These are phyloP conservation scores for Trypanosoma lewisi DNA, from an alignment of 208 protist species.

Conservation along the genomic window DNA sequence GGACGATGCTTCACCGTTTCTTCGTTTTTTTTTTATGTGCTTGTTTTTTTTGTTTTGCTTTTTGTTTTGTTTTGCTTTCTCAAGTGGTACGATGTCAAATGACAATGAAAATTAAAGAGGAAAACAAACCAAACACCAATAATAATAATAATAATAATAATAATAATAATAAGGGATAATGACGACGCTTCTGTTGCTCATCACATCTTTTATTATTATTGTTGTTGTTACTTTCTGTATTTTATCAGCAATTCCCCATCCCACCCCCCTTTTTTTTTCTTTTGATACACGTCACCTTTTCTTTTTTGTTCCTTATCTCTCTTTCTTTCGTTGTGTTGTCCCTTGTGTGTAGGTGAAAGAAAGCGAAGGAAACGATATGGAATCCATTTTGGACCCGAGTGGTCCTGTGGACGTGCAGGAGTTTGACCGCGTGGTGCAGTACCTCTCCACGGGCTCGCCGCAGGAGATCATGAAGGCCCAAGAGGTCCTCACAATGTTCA, in stretches of 20 bases:
- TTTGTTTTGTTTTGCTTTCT: too few species aligned
- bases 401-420: conserved; percentile 64
- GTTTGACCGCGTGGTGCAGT: conserved; percentile 66
- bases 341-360: conserved; percentile 10
- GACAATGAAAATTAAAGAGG: neutral
- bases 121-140: conserved; percentile 3
- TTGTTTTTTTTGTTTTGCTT: conserved; percentile 2
- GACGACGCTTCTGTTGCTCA: neutral
- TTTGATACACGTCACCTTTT: neutral
- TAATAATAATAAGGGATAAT: neutral
- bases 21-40: too few species aligned
- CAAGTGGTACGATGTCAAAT: too few species aligned
- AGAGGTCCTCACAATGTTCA: conserved; percentile 87
- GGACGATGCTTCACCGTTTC: too few species aligned
- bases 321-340: conserved; percentile 6
- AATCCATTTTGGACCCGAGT: conserved; percentile 66
- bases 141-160: neutral
- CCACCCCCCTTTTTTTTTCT: neutral
- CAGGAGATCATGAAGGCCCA: conserved; percentile 76
- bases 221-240: too few species aligned
- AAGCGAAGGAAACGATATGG: conserved; percentile 34
- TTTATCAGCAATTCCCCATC: neutral
- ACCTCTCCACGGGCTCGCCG: conserved; percentile 48
- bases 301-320: conserved; percentile 4
- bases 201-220: too few species aligned